These are phyloP conservation scores for Lentinula boryana DNA, from an alignment of 768 basidiomycete species.

Conservation along the genomic window DNA sequence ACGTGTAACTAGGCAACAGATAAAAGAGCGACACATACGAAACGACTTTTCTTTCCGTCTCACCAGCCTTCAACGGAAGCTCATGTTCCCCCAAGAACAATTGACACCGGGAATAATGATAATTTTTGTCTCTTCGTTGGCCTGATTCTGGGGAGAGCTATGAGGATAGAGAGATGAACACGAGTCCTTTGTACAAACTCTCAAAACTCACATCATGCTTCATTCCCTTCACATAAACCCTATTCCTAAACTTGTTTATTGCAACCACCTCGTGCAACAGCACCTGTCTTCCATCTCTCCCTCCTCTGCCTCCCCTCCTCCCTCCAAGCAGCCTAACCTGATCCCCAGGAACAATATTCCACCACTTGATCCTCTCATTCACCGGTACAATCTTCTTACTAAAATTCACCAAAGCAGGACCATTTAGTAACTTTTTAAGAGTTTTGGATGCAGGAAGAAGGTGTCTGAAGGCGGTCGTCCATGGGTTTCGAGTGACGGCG, in stretches of 20 bases:
- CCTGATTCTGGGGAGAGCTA: not conserved
- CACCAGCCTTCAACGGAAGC: conserved; percentile 34
- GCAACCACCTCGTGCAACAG: conserved; percentile 61
- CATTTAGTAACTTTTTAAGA: conserved; percentile 47
- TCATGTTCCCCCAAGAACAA: conserved; percentile 67
- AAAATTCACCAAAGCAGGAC: conserved; percentile 32
- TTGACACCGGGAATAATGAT: conserved; percentile 79
- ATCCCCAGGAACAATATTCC: conserved; percentile 88
- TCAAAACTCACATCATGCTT: conserved; percentile 16
- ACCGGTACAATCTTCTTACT: conserved; percentile 51
- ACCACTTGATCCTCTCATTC: conserved; percentile 72
- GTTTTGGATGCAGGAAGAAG: conserved; percentile 37
- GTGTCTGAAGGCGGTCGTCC: conserved; percentile 65
- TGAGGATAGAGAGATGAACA: conserved; percentile 15
- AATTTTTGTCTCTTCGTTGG: conserved; percentile 36
- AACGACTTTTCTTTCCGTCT: conserved; percentile 28
- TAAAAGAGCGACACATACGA: conserved; percentile 35
- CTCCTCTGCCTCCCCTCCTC: not conserved
- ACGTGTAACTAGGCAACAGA: not conserved
- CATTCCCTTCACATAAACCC: conserved; percentile 44
- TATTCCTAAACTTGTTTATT: conserved; percentile 70
- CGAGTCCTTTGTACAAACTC: conserved; percentile 9
- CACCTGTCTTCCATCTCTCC: conserved; percentile 41
- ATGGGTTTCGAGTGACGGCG: conserved; percentile 47
- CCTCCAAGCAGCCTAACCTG: conserved; percentile 59